Evolutionary conservation across 2,329 filamentous ascomycete species (phyloP).

Genomic region (Diaporthe sp.): DNA sequence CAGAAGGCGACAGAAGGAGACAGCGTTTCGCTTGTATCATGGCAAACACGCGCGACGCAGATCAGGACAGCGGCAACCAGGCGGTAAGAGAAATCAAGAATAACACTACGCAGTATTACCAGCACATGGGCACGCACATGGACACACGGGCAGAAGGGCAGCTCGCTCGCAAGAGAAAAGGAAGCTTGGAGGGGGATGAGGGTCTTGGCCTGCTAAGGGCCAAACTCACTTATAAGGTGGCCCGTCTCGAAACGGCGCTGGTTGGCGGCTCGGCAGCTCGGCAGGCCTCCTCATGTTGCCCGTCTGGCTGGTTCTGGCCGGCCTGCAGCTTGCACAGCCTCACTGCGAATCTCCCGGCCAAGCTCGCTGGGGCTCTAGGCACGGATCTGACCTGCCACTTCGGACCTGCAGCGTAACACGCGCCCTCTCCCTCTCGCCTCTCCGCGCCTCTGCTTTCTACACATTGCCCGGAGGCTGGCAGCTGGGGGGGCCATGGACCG

Average conservation of each 20-base stretch:
- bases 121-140: neutral
- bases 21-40: constrained; percentile 24
- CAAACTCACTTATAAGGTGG: constrained; percentile 22
- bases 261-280: constrained; percentile 33
- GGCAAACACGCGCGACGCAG: constrained; percentile 8
- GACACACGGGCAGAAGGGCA: constrained; percentile 19
- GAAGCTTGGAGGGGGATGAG: constrained; percentile 12
- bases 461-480: constrained; percentile 13
- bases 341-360: constrained; percentile 21
- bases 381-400: constrained; percentile 26
- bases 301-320: constrained; percentile 20
- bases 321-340: constrained; percentile 38
- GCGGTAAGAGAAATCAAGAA: constrained; percentile 13
- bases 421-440: neutral
- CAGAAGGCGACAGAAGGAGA: neutral
- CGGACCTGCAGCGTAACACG: constrained; percentile 17
- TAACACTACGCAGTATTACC: neutral
- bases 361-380: constrained; percentile 29
- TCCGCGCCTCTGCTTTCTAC: neutral
- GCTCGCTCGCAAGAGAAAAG: constrained; percentile 17
- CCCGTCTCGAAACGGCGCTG: constrained; percentile 31
- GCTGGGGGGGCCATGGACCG: constrained; percentile 2
- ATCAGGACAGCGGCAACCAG: constrained; percentile 20
- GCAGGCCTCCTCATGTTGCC: constrained; percentile 14
- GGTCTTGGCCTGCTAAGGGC: constrained; percentile 1